Percentiles rank a stretch among this genome's conserved stretches.
Evolutionary conservation across 2,329 filamentous ascomycete species (phyloP).

Genomic region (Gnomoniopsis sp.): DNA sequence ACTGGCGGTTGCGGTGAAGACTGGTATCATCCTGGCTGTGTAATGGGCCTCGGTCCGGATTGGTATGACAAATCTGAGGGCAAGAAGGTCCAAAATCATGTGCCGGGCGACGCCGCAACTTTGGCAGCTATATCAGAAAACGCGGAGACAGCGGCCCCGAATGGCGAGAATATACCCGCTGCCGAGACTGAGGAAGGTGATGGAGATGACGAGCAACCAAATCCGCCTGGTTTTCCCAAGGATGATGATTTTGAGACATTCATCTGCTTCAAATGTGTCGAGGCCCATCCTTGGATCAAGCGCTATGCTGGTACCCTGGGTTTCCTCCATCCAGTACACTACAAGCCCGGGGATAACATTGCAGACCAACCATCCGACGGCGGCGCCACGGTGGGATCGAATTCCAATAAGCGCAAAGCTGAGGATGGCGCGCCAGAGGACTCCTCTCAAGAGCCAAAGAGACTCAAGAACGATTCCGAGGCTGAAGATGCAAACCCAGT

Average conservation of each 20-base stretch:
- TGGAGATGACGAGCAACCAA: conserved; percentile 60
- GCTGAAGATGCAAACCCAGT: conserved; percentile 17
- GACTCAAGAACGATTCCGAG: conserved; percentile 43
- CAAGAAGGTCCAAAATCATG: conserved; percentile 24
- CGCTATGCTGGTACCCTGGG: conserved; percentile 75
- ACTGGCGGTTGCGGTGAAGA: conserved; percentile 92
- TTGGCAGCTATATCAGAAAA: conserved; percentile 51
- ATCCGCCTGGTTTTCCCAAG: conserved; percentile 80
- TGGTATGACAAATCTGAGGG: conserved; percentile 58
- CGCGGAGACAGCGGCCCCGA: conserved; percentile 31
- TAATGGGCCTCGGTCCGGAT: conserved; percentile 74
- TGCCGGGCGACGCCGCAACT: conserved; percentile 29
- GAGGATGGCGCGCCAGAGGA: conserved; percentile 45
- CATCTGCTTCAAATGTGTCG: conserved; percentile 90
- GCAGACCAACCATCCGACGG: conserved; percentile 17
- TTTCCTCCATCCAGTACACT: conserved; percentile 72
- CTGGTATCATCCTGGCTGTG: conserved; percentile 94
- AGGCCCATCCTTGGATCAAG: conserved; percentile 88
- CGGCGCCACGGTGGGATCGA: not conserved
- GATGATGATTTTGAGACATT: conserved; percentile 89
- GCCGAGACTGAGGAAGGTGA: conserved; percentile 31
- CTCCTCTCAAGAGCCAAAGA: conserved; percentile 44
- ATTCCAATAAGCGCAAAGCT: conserved; percentile 64
- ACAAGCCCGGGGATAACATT: conserved; percentile 25
- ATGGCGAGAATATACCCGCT: conserved; percentile 9